Base-by-base conservation (phyloP, 176 grass and related monocot genomes). In the Ananas comosus region DNA sequence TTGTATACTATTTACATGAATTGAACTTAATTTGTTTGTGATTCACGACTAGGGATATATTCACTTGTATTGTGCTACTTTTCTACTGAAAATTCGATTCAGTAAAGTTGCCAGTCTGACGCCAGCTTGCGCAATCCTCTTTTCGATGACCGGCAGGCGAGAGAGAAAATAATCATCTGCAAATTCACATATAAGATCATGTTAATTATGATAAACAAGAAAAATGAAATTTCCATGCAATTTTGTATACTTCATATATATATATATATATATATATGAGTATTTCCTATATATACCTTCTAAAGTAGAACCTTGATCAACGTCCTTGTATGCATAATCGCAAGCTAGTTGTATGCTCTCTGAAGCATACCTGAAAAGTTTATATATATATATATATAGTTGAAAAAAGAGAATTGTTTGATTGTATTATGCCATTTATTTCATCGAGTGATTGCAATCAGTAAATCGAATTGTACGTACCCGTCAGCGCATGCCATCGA, bases 111-210 rank as follows among this genome's bases (percentile, higher is more conserved):
- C 85, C 10, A 83, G 73, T 63, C 85, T 67, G 0, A 88, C 81
- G 0, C 85, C 85, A 3, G 51, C 85, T 21, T 88, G 85, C 0
- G 85, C 81, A 0, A 88, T 80, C 65, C 81, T 83, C 73, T 88
- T 88, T 73, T 88, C 24, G 4, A 88, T 70, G 0, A 83, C 58
- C 0, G 78, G 85, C 47, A 88, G 58, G 18, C 76, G 80, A 65
- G 58, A 58, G 77, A 80, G 74, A 74, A 83, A 88, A 49, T 83
- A 88, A 5, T 80, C 81, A 22, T 88, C 85, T 88, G 85, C 65
- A 70, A 27, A 27, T 27, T 27, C 1, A 2, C 70, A 2, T 22
- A 49, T 42, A 5, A 42, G 33, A 42, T 5, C 4, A 42, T 27
- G 22, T 4, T n/a, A n/a, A n/a, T n/a, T 18, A 27, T 65, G 16